Base-by-base conservation (phyloP, 768 basidiomycete genomes). In the Crassisporium funariophilum region DNA sequence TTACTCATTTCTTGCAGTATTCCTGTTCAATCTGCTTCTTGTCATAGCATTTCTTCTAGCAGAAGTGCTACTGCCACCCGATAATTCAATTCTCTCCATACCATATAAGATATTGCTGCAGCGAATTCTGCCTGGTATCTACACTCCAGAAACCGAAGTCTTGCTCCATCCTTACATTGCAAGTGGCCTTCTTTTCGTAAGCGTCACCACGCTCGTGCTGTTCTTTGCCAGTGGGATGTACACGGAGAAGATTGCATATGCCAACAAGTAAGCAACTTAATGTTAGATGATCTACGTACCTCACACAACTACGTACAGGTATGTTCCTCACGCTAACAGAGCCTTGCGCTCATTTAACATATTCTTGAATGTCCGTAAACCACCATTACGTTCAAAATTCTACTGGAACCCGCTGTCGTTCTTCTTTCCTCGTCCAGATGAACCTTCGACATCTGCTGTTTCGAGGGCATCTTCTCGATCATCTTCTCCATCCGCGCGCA, bases 211-310 rank as follows among this genome's bases (percentile, higher is more conserved):
- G 2, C 82, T 98, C 6, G 79, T 88, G 23, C 79, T 99, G 29
- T 97, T 98, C 77, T 98, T 97, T 64, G 92, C 93, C 7, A 95
- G 90, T 57, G 95, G 95, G 13, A 88, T 95, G 82, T 99, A 98
- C 60, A 76, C 86, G 3, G 94, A 99, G 66, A 95, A 95, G 72
- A 95, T 98, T 57, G 88, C 83, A 3, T 98, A 97, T 64, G 94
- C 95, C 15, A 94, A 97, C 71, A 87, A 87, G 95, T 95, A 64
- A 59, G 88, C 17, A 22, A 47, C 31, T 24, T 44, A 19, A 15
- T 29, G 29, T 47, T 8, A 40, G 5, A 39, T 15, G 12, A 35
- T 23, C n/a, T 10, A 1, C n/a, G 16, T 21, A 36, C 27, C 50
- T 38, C 25, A 27, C 46, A 13, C 31, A 16, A 35, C 9, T 23